Percentiles rank a stretch among this genome's conserved stretches.
phyloP scores from a whole-genome alignment of 805 yeast species.

The Hanseniaspora pseudoguilliermondii region DNA sequence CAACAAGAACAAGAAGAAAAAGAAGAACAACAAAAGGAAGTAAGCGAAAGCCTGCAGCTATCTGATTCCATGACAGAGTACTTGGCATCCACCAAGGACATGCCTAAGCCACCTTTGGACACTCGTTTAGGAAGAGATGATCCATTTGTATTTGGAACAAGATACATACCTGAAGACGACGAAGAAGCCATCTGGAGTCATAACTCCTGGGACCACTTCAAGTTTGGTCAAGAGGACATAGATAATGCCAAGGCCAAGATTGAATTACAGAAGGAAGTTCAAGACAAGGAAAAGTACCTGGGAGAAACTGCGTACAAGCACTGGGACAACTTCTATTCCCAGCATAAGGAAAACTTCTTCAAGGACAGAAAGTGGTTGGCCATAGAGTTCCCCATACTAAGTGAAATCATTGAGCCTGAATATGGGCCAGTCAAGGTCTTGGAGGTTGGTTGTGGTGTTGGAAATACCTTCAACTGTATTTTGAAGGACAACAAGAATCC shows the following conservation, averaged over 20 bases:
- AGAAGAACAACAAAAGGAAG: slow-evolving; percentile 16
- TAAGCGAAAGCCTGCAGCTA: neutral
- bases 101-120: slow-evolving; percentile 9
- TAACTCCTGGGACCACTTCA: slow-evolving; percentile 93
- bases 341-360: slow-evolving; percentile 85
- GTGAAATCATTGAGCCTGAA: slow-evolving; percentile 60
- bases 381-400: slow-evolving; percentile 80
- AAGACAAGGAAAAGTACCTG: slow-evolving; percentile 72
- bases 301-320: slow-evolving; percentile 69
- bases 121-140: slow-evolving; percentile 68
- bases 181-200: slow-evolving; percentile 78
- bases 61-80: neutral
- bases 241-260: slow-evolving; percentile 63
- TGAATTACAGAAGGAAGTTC: slow-evolving; percentile 73
- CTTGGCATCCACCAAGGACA: slow-evolving; percentile 5
- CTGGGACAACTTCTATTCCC: slow-evolving; percentile 89
- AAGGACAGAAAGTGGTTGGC: slow-evolving; percentile 94
- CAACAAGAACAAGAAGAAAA: slow-evolving; percentile 24
- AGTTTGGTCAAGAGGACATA: slow-evolving; percentile 88
- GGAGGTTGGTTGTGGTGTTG: slow-evolving; percentile 97
- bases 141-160: slow-evolving; percentile 87
- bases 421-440: slow-evolving; percentile 61
- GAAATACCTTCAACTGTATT: slow-evolving; percentile 90
- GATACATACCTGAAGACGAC: slow-evolving; percentile 42
- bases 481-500: slow-evolving; percentile 70